A percentile compares a stretch with the other conserved stretches of the same genome.
Evolutionary conservation across 164 flowering plant species (phyloP).

Genomic region (Vitis amurensis): DNA sequence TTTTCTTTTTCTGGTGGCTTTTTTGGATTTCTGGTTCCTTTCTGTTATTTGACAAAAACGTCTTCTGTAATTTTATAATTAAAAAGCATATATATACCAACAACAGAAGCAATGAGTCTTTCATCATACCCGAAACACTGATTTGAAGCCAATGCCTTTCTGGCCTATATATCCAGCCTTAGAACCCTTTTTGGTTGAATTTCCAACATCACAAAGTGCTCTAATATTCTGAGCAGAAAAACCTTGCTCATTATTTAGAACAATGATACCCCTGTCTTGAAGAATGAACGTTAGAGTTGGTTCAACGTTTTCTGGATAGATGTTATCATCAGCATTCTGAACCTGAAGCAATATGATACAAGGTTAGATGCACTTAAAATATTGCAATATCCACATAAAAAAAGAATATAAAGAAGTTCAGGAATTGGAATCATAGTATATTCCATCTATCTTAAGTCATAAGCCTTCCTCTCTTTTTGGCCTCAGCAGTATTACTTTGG

Average conservation of each 20-base stretch:
- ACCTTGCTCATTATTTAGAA: conserved; percentile 86
- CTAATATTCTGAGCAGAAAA: conserved; percentile 79
- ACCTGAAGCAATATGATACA: conserved; percentile 49
- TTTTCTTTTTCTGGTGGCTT: neutral
- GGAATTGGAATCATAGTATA: too few relatives aligned
- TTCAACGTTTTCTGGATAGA: conserved; percentile 65
- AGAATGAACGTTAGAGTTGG: conserved; percentile 84
- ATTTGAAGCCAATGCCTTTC: conserved; percentile 98
- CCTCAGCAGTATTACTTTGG: too few relatives aligned
- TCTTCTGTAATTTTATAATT: neutral
- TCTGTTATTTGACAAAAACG: neutral
- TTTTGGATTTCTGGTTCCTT: neutral
- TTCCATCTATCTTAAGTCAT: too few relatives aligned
- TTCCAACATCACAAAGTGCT: conserved; percentile 98
- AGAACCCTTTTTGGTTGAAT: conserved; percentile 82
- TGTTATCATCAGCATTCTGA: conserved; percentile 98
- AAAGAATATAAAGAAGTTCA: neutral
- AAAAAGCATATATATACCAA: neutral
- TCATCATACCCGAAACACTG: conserved; percentile 84
- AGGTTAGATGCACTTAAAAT: neutral
- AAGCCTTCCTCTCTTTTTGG: too few relatives aligned
- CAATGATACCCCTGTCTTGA: conserved; percentile 60
- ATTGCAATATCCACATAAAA: neutral
- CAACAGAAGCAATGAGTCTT: neutral
- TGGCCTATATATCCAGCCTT: conserved; percentile 87